Base-by-base conservation (phyloP, 192 early-diverging fungal genomes). In the Backusella westeae region DNA sequence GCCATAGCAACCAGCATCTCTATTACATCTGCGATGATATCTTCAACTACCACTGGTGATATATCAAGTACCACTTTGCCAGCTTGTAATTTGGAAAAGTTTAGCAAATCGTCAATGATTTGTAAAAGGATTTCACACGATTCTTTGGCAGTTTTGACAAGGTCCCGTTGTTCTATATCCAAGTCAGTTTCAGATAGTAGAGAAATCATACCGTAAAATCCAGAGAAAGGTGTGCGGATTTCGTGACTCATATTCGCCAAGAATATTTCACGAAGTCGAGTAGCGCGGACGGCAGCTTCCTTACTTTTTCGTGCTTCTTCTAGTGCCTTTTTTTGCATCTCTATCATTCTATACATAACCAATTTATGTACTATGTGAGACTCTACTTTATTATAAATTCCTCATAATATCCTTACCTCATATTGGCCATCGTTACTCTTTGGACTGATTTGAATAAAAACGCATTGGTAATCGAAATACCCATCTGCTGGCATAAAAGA, bases 1-100 rank as follows among this genome's bases (percentile, higher is more conserved):
- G 89, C 87, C 79, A 91, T 85, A 3, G 90, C 85, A 21, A 90
- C 85, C 80, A 93, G 67, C 23, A 89, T 84, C 72, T 92, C 89
- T 5, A 84, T 76, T 1, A 85, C 86, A 80, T 87, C 86, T 63
- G 63, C 84, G 63, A 87, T 56, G 17, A 85, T 74, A 29, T 85
- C 84, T 41, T 85, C 84, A 53, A 87, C 73, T 63, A 79, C 81
- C 0, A 85, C 35, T 3, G 84, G 84, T 3, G 81, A 82, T 8
- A 82, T 49, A 63, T 87, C 84, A 32, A 87, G 14, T 1, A 80
- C 76, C 12, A 87, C 84, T 69, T 87, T 87, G 56, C 82, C 84
- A 1, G 86, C 86, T 69, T 87, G 82, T 53, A 87, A 66, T 46
- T 85, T 84, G 34, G 82, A 83, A 42, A 87, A 85, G 71, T 87